Evolutionary conservation across 1,284 basidiomycete species (phyloP).

Genomic region (Stygiomarasmius scandens): DNA sequence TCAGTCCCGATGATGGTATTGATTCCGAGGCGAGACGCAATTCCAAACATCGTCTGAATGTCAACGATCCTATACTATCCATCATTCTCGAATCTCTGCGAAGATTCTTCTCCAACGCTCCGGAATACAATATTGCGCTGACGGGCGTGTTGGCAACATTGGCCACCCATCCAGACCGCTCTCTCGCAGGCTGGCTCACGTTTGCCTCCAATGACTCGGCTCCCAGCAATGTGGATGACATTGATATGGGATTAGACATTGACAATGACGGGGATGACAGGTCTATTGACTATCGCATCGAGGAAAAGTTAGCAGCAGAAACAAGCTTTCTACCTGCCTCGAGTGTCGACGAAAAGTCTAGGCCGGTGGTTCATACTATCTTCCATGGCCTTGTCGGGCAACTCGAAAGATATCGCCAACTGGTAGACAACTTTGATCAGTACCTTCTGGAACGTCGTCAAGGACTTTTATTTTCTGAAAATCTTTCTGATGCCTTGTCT

Average conservation of each 20-base stretch:
- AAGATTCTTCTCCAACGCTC: conserved; percentile 82
- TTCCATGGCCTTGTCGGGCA: conserved; percentile 79
- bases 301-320: conserved; percentile 64
- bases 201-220: conserved; percentile 50
- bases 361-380: conserved; percentile 79
- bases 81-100: conserved; percentile 72
- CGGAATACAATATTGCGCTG: conserved; percentile 87
- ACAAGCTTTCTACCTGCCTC: conserved; percentile 63
- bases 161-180: conserved; percentile 82
- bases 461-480: conserved; percentile 91
- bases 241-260: conserved; percentile 22
- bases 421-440: conserved; percentile 81
- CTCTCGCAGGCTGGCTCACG: conserved; percentile 87
- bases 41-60: conserved; percentile 73
- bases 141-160: conserved; percentile 82
- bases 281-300: conserved; percentile 75
- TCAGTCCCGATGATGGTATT: conserved; percentile 38
- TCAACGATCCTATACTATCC: conserved; percentile 78
- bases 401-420: conserved; percentile 75
- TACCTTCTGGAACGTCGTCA: conserved; percentile 85
- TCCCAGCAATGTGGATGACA: conserved; percentile 21
- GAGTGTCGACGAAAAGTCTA: conserved; percentile 67
- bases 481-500: conserved; percentile 87
- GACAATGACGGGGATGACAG: conserved; percentile 70
- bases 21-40: conserved; percentile 44